Evolutionary conservation across 1,284 basidiomycete species (phyloP), one percentile per base, ranked within the genome.

Genomic region (Tilletia indica): DNA sequence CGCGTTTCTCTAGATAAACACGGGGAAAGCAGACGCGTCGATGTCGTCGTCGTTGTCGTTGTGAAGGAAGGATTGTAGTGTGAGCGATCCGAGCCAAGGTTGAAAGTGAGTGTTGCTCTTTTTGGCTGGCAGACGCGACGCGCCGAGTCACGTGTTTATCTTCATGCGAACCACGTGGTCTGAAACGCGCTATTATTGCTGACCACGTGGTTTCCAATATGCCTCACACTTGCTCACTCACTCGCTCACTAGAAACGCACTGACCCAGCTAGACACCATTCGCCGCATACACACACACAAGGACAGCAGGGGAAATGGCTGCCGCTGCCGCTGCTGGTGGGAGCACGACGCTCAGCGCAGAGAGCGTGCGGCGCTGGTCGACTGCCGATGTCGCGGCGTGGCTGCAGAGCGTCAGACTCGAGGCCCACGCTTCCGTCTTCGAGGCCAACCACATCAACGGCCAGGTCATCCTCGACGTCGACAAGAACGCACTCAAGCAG

Each of bases 381-480:
- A 54, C 70, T 9, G 9, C 36, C 9, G 81, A 83, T 14, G 76
- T 83, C 31, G 71, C 73, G 0, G 64, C 70, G 2, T 83, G 81
- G 81, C 82, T 83, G 67, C 71, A 49, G 54, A 58, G 71, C 12
- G 58, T 72, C 9, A 73, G 81, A 6, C 73, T 83, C 16, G 76
- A 71, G 1, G 75, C 78, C 25, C 74, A 83, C 67, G 74, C 75
- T 2, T 5, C 69, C 14, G 74, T 74, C 2, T 83, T 83, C 71
- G 72, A 74, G 6, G 63, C 73, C 4, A 77, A 83, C 71, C 80
- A 84, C 73, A 84, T 84, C 69, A 74, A 75, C 56, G 82, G 82
- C 38, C 70, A 73, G 3, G 76, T 80, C 19, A 71, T 84, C 25
- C 72, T 82, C 39, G 80, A 82, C 47, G 74, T 84, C 11, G 82